Base-by-base conservation (phyloP, 1,284 basidiomycete genomes). In the Ganoderma boninense region DNA sequence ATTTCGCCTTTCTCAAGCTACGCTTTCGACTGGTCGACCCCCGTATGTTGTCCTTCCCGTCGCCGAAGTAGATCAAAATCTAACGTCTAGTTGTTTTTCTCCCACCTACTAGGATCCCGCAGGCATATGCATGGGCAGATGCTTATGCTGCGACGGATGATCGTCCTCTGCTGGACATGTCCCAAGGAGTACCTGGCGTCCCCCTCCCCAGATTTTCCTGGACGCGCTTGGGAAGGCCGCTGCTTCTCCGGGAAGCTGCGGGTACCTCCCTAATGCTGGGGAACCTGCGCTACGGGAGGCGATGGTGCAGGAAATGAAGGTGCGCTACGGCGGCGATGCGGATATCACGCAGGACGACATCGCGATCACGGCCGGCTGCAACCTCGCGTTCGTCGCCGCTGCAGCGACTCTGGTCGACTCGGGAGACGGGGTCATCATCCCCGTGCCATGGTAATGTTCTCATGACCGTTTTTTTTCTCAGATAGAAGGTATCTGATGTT, bases 361-460 rank as follows among this genome's bases (percentile, higher is more conserved):
- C 32, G 87, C 86, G 1, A 77, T 93, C 71, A 92, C 91, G 0
- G 84, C 90, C 0, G 92, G 91, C 4, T 91, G 89, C 75, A 93
- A 93, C 74, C 80, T 94, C 79, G 92, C 92, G 1, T 95, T 94
- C 75, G 85, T 90, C 16, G 87, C 91, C 0, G 81, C 85, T 0
- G 84, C 90, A 10, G 89, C 91, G 85, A 85, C 87, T 18, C 79
- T 97, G 6, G 93, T 92, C 23, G 88, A 89, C 71, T 83, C 88
- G 2, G 92, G 92, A 0, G 92, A 95, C 70, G 92, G 93, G 73
- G 84, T 96, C 54, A 91, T 97, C 63, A 80, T 97, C 18, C 94
- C 95, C 7, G 84, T 92, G 0, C 95, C 95, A 13, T 94, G 92
- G 92, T 92, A 77, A 64, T 20, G 40, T 11, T 43, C 69, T 69